Evolutionary conservation across 2,329 filamentous ascomycete species (phyloP).

Genomic region (Fusarium sp.): DNA sequence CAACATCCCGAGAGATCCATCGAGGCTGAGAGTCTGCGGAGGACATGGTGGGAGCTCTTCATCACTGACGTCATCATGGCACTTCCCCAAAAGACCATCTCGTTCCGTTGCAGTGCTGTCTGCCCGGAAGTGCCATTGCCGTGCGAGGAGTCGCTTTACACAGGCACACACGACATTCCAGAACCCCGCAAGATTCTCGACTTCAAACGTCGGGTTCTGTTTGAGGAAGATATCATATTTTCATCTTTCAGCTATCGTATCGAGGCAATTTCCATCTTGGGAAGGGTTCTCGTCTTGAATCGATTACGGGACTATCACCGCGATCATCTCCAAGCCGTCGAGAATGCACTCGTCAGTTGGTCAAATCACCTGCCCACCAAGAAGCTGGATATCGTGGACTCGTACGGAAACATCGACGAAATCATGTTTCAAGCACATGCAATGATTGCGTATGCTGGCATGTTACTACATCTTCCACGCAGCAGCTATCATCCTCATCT

Average conservation of each 20-base stretch:
- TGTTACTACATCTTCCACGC: slow-evolving; percentile 37
- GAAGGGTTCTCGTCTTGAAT: slow-evolving; percentile 27
- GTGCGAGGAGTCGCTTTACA: slow-evolving; percentile 35
- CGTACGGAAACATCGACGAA: slow-evolving; percentile 38
- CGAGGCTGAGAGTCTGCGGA: slow-evolving; percentile 36
- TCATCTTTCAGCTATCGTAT: slow-evolving; percentile 42
- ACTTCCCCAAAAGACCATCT: slow-evolving; percentile 17
- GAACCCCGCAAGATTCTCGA: slow-evolving; percentile 29
- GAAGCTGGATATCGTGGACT: slow-evolving; percentile 35
- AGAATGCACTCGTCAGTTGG: slow-evolving; percentile 40
- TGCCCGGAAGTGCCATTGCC: slow-evolving; percentile 31
- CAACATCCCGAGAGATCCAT: slow-evolving; percentile 20
- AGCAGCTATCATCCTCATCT: slow-evolving; percentile 26
- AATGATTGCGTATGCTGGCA: slow-evolving; percentile 35
- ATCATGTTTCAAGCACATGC: slow-evolving; percentile 42
- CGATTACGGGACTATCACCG: slow-evolving; percentile 25
- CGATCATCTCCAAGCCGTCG: slow-evolving; percentile 36
- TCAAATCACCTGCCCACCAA: slow-evolving; percentile 27
- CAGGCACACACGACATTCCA: slow-evolving; percentile 6
- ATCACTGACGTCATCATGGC: slow-evolving; percentile 39
- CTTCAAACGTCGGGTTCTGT: slow-evolving; percentile 26
- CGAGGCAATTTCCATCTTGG: slow-evolving; percentile 34
- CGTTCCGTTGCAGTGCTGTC: slow-evolving; percentile 25
- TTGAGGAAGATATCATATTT: slow-evolving; percentile 28
- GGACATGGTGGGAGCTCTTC: slow-evolving; percentile 43